phyloP scores from a whole-genome alignment of 352 stramenopile genomes.

The Phytophthora hybrid region DNA sequence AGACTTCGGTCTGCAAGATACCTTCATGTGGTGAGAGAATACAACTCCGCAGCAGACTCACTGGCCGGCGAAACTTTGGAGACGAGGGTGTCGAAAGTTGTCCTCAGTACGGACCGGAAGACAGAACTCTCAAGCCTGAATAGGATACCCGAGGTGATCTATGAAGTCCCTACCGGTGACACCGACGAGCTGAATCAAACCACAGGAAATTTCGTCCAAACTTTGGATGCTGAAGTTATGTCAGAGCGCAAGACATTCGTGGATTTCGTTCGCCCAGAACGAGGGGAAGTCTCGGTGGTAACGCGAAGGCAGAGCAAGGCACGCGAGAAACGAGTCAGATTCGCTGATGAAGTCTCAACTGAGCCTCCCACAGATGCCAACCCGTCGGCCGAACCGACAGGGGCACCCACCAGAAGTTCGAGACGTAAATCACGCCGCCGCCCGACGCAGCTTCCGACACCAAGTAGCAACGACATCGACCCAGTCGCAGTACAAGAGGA shows the following conservation, averaged over 20 bases:
- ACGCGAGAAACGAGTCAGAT: background rate
- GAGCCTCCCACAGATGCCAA: too few relatives aligned
- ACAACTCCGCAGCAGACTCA: conserved; percentile 4
- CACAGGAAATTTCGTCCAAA: background rate
- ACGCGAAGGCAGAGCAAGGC: background rate
- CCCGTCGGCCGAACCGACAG: too few relatives aligned
- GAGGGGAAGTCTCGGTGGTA: background rate
- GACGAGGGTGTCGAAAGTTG: background rate
- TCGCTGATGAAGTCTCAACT: background rate
- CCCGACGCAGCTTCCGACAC: too few relatives aligned
- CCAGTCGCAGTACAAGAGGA: background rate
- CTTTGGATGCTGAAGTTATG: background rate
- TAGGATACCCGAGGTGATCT: background rate
- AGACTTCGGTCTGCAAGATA: too few relatives aligned
- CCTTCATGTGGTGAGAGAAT: background rate
- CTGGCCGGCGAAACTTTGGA: background rate
- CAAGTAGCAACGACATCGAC: too few relatives aligned
- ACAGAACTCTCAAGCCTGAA: background rate
- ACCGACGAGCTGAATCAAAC: background rate
- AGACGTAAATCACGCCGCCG: too few relatives aligned
- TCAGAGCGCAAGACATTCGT: background rate
- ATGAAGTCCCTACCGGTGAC: background rate
- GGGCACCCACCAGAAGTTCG: too few relatives aligned
- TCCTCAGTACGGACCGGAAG: background rate
- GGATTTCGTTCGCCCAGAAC: background rate